Evolutionary conservation across 345 rosid species (phyloP), one percentile per base, ranked within the genome.

Genomic region (Gossypium longicalyx): DNA sequence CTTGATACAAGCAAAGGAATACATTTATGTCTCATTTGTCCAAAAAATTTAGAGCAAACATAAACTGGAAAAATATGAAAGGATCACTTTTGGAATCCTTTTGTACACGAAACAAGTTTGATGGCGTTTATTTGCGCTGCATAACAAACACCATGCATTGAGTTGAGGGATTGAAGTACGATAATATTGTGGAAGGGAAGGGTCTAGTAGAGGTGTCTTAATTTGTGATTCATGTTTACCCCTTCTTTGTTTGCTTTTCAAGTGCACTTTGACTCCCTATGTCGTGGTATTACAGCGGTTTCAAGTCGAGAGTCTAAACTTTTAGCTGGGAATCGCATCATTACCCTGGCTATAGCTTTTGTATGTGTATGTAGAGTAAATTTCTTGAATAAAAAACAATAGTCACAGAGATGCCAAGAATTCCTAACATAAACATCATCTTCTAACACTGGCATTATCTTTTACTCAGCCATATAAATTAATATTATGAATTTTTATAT

Each of bases 261-360:
- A 97, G 98, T 90, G 83, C 97, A 94, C 72, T 94, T 92, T 63
- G 97, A 92, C 74, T 92, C 93, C 78, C 64, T 85, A 2, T 94
- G 88, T 80, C 83, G 88, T 44, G 86, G 90, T n/a, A 81, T 94
- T 38, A 90, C 98, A 1, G 98, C 90, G 27, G 73, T 89, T 41
- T 94, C 98, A 43, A 94, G 92, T 56, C 79, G 97, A 19, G 98
- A 92, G 79, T 94, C 98, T 43, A 94, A 94, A 87, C 94, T 94
- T 64, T 76, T 92, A 71, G 92, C 98, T 57, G 97, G 97, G 67
- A 94, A 94, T 71, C 97, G 98, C 41, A 86, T 77, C 64, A 92
- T 90, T 67, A 83, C 97, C 16, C 94, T 89, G 97, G 97, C 90
- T 69, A 54, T 49, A 6, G 8, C 16, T 58, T 29, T 13, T 48